Evolutionary conservation across 2,329 filamentous ascomycete genomes (phyloP).

Genomic region (Stachybotrys echinatus): DNA sequence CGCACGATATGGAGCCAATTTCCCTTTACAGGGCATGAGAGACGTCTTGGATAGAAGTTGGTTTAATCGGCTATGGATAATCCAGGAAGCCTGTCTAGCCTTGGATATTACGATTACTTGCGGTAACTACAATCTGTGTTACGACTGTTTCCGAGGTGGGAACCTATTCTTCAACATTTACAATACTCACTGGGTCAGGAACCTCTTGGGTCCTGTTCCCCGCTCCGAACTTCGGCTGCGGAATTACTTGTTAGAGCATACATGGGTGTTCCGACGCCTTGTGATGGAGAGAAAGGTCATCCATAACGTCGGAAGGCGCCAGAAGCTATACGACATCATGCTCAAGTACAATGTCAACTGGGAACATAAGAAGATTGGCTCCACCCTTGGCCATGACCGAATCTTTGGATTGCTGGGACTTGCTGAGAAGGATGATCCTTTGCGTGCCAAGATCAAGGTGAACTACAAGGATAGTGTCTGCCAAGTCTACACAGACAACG

Average conservation of each 20-base stretch:
- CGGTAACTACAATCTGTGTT: slow-evolving; percentile 15
- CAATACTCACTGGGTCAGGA: slow-evolving; percentile 20
- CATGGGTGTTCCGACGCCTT: slow-evolving; percentile 13
- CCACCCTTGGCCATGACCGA: slow-evolving; percentile 21
- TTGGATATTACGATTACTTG: slow-evolving; percentile 17
- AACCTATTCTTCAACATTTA: slow-evolving; percentile 22
- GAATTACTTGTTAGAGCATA: slow-evolving; percentile 14
- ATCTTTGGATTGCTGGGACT: slow-evolving; percentile 26
- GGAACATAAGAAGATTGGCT: slow-evolving; percentile 14
- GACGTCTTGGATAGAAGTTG: slow-evolving; percentile 22
- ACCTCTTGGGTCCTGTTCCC: slow-evolving; percentile 4
- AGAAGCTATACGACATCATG: slow-evolving; percentile 18
- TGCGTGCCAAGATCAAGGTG: slow-evolving; percentile 7
- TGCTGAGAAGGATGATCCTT: slow-evolving; percentile 11
- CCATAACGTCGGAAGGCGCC: slow-evolving; percentile 10
- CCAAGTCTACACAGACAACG: slow-evolving; percentile 8
- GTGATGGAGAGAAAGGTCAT: slow-evolving; percentile 23
- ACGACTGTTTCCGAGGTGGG: slow-evolving; percentile 18
- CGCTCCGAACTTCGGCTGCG: slow-evolving; percentile 10
- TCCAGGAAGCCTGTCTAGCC: slow-evolving; percentile 25
- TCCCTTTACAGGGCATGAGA: slow-evolving; percentile 17
- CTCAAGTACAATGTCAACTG: slow-evolving; percentile 23
- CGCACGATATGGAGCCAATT: slow-evolving; percentile 11
- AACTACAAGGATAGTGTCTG: slow-evolving; percentile 6
- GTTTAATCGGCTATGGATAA: slow-evolving; percentile 27